Base-by-base conservation (phyloP, 2,329 filamentous ascomycete species). In the Fusarium papillatum region DNA sequence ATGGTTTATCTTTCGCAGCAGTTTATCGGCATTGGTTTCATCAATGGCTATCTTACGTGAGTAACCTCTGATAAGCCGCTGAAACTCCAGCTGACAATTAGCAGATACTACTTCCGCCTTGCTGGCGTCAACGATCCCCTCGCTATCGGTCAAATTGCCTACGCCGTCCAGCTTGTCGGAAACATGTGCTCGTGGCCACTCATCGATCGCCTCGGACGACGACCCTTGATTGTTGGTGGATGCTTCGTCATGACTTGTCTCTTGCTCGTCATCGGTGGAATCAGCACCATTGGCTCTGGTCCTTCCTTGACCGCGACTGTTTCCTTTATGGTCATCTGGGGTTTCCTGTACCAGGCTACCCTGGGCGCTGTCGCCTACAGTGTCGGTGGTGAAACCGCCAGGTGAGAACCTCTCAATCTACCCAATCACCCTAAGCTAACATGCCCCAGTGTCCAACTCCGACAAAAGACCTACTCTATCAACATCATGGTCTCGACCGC, bases 391-490 rank as follows among this genome's bases (percentile, higher is more conserved):
- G 81, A 83, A 70, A 81, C 80, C 10, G 69, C 82, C 4, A 81
- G 76, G 65, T 78, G 53, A 65, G 68, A 7, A n/a, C 4, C 14
- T 22, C 22, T 31, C 19, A 5, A 19, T 7, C 16, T n/a, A 16
- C 22, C 2, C 14, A 22, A 4, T 13, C 4, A 17, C 17, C 7
- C 17, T 26, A 38, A 36, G 13, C 62, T 64, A 38, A 64, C 43
- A 53, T 22, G 4, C 0, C 8, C 14, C 48, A 80, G 77, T 48
- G 70, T 80, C 13, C 74, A 77, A 68, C 77, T 82, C 29, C 75
- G 81, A 7, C 81, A 82, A 71, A 83, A 82, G 70, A 82, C 81
- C 0, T 82, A 82, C 72, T 80, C 76, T 14, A 81, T 82, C 77
- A 83, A 82, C 74, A 80, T 83, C 41, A 80, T 83, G 79, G 70